Percentiles rank a stretch among this genome's conserved stretches.
phyloP scores from a whole-genome alignment of 116 monocot genomes.

The Dioscorea cayenensis region DNA sequence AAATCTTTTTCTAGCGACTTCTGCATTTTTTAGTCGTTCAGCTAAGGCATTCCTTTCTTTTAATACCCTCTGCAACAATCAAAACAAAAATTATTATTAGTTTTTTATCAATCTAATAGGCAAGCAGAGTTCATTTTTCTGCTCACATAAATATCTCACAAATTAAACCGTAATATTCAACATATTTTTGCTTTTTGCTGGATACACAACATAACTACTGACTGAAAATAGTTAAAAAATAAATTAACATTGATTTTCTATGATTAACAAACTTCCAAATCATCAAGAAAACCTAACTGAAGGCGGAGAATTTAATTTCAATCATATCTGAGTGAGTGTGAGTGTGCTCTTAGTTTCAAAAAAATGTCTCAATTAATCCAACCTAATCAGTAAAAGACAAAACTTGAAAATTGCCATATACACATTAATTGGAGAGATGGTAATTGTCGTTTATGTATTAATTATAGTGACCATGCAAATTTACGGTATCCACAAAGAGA shows the following conservation, averaged over 20 bases:
- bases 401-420: no score
- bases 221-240: no score
- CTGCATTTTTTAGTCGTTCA: slow-evolving; percentile 81
- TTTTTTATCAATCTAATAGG: no score
- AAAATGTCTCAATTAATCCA: not conserved
- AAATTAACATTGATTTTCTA: no score
- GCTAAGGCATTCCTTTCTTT: slow-evolving; percentile 89
- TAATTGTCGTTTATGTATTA: no score
- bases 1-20: slow-evolving; percentile 72
- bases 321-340: not conserved
- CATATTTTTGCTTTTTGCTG: not conserved
- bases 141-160: not conserved
- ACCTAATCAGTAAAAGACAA: no score
- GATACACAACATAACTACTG: not conserved
- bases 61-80: slow-evolving; percentile 50
- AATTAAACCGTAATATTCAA: not conserved
- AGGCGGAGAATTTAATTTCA: not conserved
- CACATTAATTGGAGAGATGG: no score
- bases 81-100: not conserved
- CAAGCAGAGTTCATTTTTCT: not conserved
- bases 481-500: no score
- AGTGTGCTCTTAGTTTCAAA: not conserved
- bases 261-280: no score
- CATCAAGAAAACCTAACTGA: not conserved
- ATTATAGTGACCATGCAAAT: no score